Evolutionary conservation across 805 yeast species (phyloP).

Genomic region (Candida sonorensis): DNA sequence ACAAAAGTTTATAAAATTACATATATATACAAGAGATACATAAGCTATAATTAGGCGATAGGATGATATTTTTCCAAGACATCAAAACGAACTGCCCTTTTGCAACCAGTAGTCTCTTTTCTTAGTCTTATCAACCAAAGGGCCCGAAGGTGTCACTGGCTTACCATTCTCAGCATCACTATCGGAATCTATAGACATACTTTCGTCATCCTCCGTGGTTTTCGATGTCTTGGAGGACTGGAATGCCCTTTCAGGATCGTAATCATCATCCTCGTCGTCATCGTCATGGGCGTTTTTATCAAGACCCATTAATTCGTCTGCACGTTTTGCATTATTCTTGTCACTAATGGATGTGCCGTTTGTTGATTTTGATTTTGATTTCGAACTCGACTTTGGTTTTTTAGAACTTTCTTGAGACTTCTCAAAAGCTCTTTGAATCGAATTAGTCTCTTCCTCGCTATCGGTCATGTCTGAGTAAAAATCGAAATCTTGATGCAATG

Average conservation of each 20-base stretch:
- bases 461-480: constrained; percentile 23
- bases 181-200: too few species aligned
- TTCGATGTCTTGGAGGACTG: background rate
- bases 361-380: background rate
- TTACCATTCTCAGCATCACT: constrained; percentile 7
- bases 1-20: too few species aligned
- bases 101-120: constrained; percentile 33
- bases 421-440: constrained; percentile 9
- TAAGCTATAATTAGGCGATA: too few species aligned
- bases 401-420: constrained; percentile 14
- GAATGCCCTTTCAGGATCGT: background rate
- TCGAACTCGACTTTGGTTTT: too few species aligned
- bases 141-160: background rate
- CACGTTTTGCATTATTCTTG: constrained; percentile 13
- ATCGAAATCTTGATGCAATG: constrained; percentile 33
- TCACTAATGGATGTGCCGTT: constrained; percentile 3
- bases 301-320: constrained; percentile 16
- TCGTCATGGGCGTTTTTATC: constrained; percentile 13
- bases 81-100: constrained; percentile 23
- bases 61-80: too few species aligned
- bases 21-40: background rate
- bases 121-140: constrained; percentile 7
- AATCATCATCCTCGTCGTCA: constrained; percentile 11
- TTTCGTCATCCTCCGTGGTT: too few species aligned
- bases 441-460: too few species aligned